Percentiles rank a stretch among this genome's conserved stretches.
Conservation (phyloP, 306 rosid genomes). For the Cucurbita ficifolia region DNA sequence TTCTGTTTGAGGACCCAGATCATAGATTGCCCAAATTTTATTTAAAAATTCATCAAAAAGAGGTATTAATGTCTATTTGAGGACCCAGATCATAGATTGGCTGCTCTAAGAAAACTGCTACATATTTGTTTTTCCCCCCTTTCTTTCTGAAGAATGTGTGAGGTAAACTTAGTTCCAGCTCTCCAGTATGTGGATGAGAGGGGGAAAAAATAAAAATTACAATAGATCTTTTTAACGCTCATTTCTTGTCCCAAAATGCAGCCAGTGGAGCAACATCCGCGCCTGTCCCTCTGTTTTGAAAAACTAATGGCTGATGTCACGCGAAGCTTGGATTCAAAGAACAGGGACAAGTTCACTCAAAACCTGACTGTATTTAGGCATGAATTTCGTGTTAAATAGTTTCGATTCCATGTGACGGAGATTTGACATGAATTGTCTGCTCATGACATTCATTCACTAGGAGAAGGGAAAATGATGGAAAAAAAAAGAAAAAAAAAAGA, state of each 20-base stretch:
- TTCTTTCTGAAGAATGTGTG: background rate
- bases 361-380: conserved; percentile 41
- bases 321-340: conserved; percentile 49
- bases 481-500: too few species aligned
- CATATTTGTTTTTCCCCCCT: background rate
- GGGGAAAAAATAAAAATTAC: background rate
- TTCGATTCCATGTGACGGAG: background rate
- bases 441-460: background rate
- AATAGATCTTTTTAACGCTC: too few species aligned
- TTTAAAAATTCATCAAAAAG: too few species aligned
- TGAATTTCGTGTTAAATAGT: conserved; percentile 38
- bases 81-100: background rate
- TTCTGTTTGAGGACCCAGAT: too few species aligned
- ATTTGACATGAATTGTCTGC: background rate
- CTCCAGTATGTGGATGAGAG: background rate
- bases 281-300: conserved; percentile 42
- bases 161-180: background rate
- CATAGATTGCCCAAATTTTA: too few species aligned
- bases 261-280: conserved; percentile 42
- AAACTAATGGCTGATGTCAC: conserved; percentile 48
- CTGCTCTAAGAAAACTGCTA: background rate
- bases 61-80: too few species aligned
- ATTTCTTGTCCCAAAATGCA: conserved; percentile 14
- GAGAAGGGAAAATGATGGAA: background rate
- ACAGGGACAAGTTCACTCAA: conserved; percentile 50